Evolutionary conservation across 2,329 filamentous ascomycete species (phyloP).

Genomic region (Camillea tinctor): DNA sequence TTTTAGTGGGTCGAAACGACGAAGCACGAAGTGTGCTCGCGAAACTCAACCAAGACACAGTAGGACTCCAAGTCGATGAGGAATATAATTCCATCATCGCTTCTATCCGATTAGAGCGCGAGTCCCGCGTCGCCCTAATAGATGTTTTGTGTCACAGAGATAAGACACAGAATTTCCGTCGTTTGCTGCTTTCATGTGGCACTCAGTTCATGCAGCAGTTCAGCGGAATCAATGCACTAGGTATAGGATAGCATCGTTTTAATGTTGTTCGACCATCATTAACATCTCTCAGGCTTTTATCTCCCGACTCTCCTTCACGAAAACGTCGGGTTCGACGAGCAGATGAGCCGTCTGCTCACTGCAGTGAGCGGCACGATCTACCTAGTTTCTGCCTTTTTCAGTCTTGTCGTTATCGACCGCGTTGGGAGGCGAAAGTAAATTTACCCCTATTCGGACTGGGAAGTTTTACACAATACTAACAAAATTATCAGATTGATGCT

Average conservation of each 20-base stretch:
- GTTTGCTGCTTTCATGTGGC: slow-evolving; percentile 41
- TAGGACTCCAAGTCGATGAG: slow-evolving; percentile 21
- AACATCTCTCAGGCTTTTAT: slow-evolving; percentile 36
- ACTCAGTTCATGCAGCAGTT: slow-evolving; percentile 48
- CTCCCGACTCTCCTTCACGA: slow-evolving; percentile 56
- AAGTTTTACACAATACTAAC: background rate
- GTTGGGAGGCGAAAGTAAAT: slow-evolving; percentile 40
- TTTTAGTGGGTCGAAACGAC: slow-evolving; percentile 49
- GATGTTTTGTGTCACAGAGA: slow-evolving; percentile 39
- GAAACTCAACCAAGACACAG: slow-evolving; percentile 43
- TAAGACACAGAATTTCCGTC: slow-evolving; percentile 37
- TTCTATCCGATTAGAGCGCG: slow-evolving; percentile 36
- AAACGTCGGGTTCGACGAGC: slow-evolving; percentile 52
- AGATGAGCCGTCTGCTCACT: slow-evolving; percentile 52
- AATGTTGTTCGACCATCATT: slow-evolving; percentile 15
- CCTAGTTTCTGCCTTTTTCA: slow-evolving; percentile 35
- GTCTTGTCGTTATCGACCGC: slow-evolving; percentile 39
- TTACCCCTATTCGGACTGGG: background rate
- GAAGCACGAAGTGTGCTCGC: slow-evolving; percentile 48
- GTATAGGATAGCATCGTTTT: slow-evolving; percentile 9
- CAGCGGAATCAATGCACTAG: slow-evolving; percentile 42
- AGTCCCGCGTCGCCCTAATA: slow-evolving; percentile 30
- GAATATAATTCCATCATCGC: slow-evolving; percentile 38
- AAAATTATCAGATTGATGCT: slow-evolving; percentile 36
- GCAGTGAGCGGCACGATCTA: slow-evolving; percentile 48